Evolutionary conservation across 73 alveolate species (phyloP).

Genomic region (Loxodes magnus): DNA sequence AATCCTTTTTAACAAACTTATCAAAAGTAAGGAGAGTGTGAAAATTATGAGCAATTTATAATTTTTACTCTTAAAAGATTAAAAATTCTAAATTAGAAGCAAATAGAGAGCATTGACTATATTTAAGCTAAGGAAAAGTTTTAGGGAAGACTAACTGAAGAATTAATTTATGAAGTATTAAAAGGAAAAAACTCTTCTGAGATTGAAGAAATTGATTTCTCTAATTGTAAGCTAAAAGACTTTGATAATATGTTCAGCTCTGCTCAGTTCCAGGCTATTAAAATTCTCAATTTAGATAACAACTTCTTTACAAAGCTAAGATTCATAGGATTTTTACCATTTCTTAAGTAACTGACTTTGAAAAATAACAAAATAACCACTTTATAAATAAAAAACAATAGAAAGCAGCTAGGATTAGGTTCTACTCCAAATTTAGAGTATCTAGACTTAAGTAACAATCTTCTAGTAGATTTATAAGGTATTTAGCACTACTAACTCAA

Average conservation of each 20-base stretch:
- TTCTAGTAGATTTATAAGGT: too few species aligned
- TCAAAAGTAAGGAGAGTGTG: conserved; percentile 19
- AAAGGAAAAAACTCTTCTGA: conserved; percentile 16
- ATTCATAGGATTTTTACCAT: background rate
- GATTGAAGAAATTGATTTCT: conserved; percentile 31
- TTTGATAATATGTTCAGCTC: conserved; percentile 41
- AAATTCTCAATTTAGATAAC: background rate
- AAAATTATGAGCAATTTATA: conserved; percentile 21
- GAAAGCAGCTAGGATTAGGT: too few species aligned
- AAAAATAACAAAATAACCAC: too few species aligned
- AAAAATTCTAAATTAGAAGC: conserved; percentile 35
- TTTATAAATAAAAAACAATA: too few species aligned
- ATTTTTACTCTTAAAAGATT: conserved; percentile 40
- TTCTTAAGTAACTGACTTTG: too few species aligned
- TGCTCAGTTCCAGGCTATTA: background rate
- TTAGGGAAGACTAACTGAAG: conserved; percentile 54
- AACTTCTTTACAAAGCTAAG: background rate
- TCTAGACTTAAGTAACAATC: too few species aligned
- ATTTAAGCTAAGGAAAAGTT: conserved; percentile 41
- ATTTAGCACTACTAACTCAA: too few species aligned
- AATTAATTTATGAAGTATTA: conserved; percentile 27
- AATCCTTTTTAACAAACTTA: too few species aligned
- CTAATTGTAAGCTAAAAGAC: conserved; percentile 32
- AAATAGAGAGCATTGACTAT: conserved; percentile 25
- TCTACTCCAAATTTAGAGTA: too few species aligned